phyloP scores from a whole-genome alignment of 2,329 filamentous ascomycete species.

The Lachnellula willkommii region DNA sequence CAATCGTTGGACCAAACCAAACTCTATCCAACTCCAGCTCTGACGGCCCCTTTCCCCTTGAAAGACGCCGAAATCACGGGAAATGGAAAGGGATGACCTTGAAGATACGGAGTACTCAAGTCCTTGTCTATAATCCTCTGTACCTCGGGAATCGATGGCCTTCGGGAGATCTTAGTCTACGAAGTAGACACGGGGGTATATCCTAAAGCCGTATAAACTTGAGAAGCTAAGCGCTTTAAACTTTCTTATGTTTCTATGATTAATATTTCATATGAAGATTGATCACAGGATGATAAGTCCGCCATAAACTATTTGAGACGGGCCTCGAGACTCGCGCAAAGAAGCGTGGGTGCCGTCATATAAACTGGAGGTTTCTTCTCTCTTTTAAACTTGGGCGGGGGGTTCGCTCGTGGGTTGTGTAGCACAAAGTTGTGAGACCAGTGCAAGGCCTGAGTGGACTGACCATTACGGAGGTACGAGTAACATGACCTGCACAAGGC shows the following conservation, averaged over 20 bases:
- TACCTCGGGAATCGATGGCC: too few relatives aligned
- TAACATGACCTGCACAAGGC: conserved; percentile 7
- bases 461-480: too few relatives aligned
- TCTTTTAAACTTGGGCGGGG: background rate
- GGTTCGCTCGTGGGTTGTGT: background rate
- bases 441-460: background rate
- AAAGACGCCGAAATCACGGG: background rate
- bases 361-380: background rate
- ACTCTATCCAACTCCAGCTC: background rate
- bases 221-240: background rate
- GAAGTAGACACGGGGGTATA: conserved; percentile 4
- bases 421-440: background rate
- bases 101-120: background rate
- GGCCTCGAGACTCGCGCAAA: background rate
- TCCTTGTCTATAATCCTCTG: background rate
- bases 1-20: too few relatives aligned
- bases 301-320: background rate
- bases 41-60: background rate
- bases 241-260: background rate
- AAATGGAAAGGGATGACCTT: background rate
- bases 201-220: conserved; percentile 9
- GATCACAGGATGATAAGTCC: background rate
- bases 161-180: background rate
- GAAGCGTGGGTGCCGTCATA: background rate
- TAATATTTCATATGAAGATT: background rate